Evolutionary conservation across 2,329 filamentous ascomycete species (phyloP), one percentile per base, ranked within the genome.

Genomic region (Didymella lethalis): DNA sequence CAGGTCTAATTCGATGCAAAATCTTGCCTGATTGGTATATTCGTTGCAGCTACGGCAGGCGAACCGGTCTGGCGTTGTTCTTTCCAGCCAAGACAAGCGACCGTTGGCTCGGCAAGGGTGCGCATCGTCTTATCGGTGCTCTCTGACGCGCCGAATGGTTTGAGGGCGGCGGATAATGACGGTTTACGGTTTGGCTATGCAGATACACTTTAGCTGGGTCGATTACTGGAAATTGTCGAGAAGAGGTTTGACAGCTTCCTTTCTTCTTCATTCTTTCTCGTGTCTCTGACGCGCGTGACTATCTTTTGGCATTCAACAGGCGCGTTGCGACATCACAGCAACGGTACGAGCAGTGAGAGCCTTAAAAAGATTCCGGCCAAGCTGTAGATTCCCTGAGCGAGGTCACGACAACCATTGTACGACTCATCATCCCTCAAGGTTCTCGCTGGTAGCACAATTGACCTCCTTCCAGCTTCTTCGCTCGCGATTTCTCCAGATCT

Each of bases 91-190:
- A 47, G 48, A 23, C 41, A 34, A 38, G 32, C 47, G 50, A 54
- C 56, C 56, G 56, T 54, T 59, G 56, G 56, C 34, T 50, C 56
- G 56, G 50, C 45, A 50, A 59, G 46, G 45, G 46, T 59, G 56
- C 41, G 32, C 54, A 48, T 50, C 29, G 40, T 51, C 56, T 59
- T 59, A 59, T 59, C 56, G 46, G 56, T 47, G 25, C 41, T 34
- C 47, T 50, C 47, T 28, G 47, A 51, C 50, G 50, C 56, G 56
- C 56, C 50, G 46, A 51, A 59, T 54, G 50, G 54, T 36, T 48
- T 34, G 38, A 50, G 34, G 41, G 51, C 47, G 23, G 40, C 56
- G 56, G 56, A 59, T 59, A 59, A 47, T 54, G 56, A 43, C 56
- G 56, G 56, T 54, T 54, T 54, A 59, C 53, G 50, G 56, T 20